These are phyloP conservation scores for Plasmodium falciparum DNA, from an alignment of 169 alveolate genomes.

Conservation along the genomic window DNA sequence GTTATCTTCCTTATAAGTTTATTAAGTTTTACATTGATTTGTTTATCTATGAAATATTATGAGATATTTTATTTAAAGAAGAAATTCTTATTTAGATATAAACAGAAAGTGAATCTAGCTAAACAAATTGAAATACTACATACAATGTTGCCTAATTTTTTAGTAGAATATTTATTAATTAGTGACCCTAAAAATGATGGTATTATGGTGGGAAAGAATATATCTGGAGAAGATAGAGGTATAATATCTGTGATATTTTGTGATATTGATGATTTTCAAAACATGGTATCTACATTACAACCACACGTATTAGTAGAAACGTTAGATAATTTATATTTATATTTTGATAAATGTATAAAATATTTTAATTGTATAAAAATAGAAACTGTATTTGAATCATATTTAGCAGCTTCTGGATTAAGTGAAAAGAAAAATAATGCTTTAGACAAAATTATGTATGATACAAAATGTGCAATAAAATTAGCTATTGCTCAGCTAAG, in stretches of 20 bases:
- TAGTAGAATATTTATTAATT: conserved; percentile 88
- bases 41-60: conserved; percentile 88
- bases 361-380: conserved; percentile 92
- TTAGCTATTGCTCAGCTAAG: conserved; percentile 77
- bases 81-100: conserved; percentile 85
- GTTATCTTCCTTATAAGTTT: conserved; percentile 81
- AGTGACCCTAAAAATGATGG: conserved; percentile 81
- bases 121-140: conserved; percentile 91
- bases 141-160: conserved; percentile 92
- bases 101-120: conserved; percentile 84
- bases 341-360: conserved; percentile 96
- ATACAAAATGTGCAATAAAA: conserved; percentile 73
- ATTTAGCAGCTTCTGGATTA: conserved; percentile 93
- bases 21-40: conserved; percentile 83
- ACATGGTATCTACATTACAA: conserved; percentile 92
- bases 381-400: conserved; percentile 94
- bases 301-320: conserved; percentile 94
- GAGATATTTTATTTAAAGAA: conserved; percentile 87
- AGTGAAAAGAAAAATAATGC: conserved; percentile 67
- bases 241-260: conserved; percentile 96
- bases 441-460: conserved; percentile 66
- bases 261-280: conserved; percentile 97
- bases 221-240: conserved; percentile 92
- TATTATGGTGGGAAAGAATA: conserved; percentile 79
- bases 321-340: conserved; percentile 94